A percentile compares a stretch with the other conserved stretches of the same genome.
phyloP scores from a whole-genome alignment of 2,329 filamentous ascomycete species.

The Alternaria brassicae region DNA sequence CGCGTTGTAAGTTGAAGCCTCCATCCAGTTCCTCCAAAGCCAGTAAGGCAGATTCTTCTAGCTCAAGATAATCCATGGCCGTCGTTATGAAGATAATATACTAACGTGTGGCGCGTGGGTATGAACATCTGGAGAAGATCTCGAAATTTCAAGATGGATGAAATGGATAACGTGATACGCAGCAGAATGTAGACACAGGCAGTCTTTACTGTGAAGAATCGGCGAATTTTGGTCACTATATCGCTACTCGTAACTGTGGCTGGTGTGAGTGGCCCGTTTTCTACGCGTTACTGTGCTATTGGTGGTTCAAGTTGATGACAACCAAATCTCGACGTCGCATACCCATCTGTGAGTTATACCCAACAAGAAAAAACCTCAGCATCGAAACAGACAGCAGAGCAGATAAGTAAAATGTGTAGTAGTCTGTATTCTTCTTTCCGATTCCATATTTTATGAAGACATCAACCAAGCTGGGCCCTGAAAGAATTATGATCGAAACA shows the following conservation, averaged over 20 bases:
- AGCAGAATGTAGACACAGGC: too few relatives aligned
- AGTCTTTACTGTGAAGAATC: background rate
- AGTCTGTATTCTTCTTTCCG: too few relatives aligned
- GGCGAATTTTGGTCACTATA: background rate
- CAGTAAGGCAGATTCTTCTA: conserved; percentile 12
- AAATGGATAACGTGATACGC: background rate
- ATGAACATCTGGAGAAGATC: background rate
- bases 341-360: background rate
- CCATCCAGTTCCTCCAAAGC: conserved; percentile 6
- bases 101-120: background rate
- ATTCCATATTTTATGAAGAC: too few relatives aligned
- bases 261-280: background rate
- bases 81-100: background rate
- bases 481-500: too few relatives aligned
- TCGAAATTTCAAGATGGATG: background rate
- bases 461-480: background rate
- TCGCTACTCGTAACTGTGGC: background rate
- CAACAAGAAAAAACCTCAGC: background rate
- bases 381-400: too few relatives aligned
- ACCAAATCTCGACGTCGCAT: background rate
- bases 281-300: background rate
- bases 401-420: too few relatives aligned
- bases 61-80: conserved; percentile 11
- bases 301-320: background rate
- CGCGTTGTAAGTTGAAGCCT: background rate